Evolutionary conservation across 2,329 filamentous ascomycete genomes (phyloP), one percentile per base, ranked within the genome.

Genomic region (Colletotrichum horii): DNA sequence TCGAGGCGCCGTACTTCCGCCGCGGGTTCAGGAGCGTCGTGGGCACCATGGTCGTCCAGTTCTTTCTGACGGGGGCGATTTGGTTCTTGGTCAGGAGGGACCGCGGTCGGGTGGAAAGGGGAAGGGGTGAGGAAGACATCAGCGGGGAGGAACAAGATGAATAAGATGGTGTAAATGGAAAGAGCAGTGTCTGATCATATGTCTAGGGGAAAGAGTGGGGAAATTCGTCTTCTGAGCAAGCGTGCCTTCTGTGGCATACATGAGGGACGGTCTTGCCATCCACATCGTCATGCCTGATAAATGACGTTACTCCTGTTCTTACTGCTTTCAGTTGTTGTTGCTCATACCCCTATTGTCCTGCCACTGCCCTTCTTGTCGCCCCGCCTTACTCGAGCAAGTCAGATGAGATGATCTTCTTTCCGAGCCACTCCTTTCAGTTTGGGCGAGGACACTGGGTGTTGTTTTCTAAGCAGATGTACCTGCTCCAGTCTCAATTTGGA

Each of bases 1-100:
- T 79, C 8, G 78, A 80, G 19, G 84, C 83, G 12, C 84, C 84
- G 11, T 79, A 79, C 26, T 87, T 85, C 67, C 76, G 76, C 19
- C 79, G 75, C 9, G 81, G 80, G 3, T 82, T 82, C 43, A 78
- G 77, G 24, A 81, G 81, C 30, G 79, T 80, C n/a, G 76, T 86
- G 8, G 80, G 77, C 8, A 85, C 83, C 1, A 81, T 81, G 2
- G 70, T 85, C 7, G 77, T 79, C 28, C 84, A 85, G 79, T 76
- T 85, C 64, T 56, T 73, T 32, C n/a, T 75, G 38, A 68, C 73
- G 11, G 73, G 38, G 12, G 69, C 64, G 14, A 73, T 73, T 2
- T 75, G 73, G 69, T 68, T 58, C 12, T 22, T 75, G 36, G 56
- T 24, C 11, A 73, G 64, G 43, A 73, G 69, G 32, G 64, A 75